phyloP scores from a whole-genome alignment of 2,329 filamentous ascomycete species.

The Cordyceps farinosa region DNA sequence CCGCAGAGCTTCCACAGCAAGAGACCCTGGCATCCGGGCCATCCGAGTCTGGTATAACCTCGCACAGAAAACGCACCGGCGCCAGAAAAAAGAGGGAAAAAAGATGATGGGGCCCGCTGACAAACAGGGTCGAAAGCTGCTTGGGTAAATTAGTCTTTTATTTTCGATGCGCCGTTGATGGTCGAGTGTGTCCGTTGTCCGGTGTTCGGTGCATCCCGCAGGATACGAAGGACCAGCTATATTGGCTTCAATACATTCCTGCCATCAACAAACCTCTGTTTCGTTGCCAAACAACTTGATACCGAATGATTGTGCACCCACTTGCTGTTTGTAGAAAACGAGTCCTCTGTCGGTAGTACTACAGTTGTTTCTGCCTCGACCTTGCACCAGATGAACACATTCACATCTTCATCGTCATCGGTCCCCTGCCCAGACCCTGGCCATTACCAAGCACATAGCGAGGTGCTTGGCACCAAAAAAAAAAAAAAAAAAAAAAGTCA shows the following conservation, averaged over 20 bases:
- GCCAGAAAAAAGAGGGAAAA: background rate
- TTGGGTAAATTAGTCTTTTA: too few species aligned
- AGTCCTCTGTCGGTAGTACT: too few species aligned
- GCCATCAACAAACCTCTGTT: too few species aligned
- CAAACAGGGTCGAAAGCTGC: background rate
- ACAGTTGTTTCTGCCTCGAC: background rate
- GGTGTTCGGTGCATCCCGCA: too few species aligned
- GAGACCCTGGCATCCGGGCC: conserved; percentile 1
- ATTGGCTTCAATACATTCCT: too few species aligned
- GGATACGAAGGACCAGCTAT: too few species aligned
- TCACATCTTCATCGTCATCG: background rate
- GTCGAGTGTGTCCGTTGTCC: too few species aligned
- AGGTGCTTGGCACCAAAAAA: conserved; percentile 3
- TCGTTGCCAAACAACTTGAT: too few species aligned
- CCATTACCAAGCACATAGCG: conserved; percentile 1
- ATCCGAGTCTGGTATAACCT: conserved; percentile 7
- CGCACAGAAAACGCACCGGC: background rate
- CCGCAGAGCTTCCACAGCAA: background rate
- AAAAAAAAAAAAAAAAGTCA: background rate
- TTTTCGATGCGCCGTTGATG: too few species aligned
- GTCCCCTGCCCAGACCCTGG: background rate
- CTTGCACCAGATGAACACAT: background rate
- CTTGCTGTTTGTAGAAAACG: too few species aligned
- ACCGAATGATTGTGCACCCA: too few species aligned
- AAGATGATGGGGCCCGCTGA: background rate